Evolutionary conservation across 164 flowering plant genomes (phyloP).

Genomic region (Umbellularia californica): DNA sequence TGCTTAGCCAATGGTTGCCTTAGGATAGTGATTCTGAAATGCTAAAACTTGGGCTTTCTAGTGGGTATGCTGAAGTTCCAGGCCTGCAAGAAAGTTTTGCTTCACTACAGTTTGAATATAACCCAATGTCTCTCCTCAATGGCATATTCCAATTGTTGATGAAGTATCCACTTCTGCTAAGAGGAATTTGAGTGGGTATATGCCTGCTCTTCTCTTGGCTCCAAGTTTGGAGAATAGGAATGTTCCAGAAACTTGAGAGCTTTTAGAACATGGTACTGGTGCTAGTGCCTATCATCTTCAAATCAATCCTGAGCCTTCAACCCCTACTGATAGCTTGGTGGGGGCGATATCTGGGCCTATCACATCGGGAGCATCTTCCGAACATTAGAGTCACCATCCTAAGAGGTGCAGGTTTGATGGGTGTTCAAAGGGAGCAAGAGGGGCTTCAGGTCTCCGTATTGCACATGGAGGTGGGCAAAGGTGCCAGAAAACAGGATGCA

Average conservation of each 20-base stretch:
- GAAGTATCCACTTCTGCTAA: constrained; percentile 95
- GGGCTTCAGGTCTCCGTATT: constrained; percentile 84
- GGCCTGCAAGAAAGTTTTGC: constrained; percentile 31
- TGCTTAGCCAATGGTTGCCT: constrained; percentile 20
- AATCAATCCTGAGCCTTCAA: constrained; percentile 45
- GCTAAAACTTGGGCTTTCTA: constrained; percentile 65
- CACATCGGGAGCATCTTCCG: constrained; percentile 29
- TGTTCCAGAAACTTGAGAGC: constrained; percentile 22
- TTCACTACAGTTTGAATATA: constrained; percentile 25
- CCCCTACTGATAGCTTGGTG: constrained; percentile 34
- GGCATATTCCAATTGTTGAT: constrained; percentile 48
- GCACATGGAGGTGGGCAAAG: constrained; percentile 97
- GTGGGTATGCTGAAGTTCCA: constrained; percentile 27
- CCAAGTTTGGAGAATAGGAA: constrained; percentile 36
- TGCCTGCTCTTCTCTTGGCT: constrained; percentile 74
- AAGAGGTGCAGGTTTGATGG: constrained; percentile 65
- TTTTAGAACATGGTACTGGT: constrained; percentile 20
- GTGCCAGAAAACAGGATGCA: constrained; percentile 85
- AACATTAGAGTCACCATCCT: constrained; percentile 34
- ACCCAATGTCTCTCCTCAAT: constrained; percentile 12
- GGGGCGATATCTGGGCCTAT: constrained; percentile 41
- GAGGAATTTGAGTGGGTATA: constrained; percentile 72
- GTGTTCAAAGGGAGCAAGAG: constrained; percentile 81
- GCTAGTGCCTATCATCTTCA: constrained; percentile 9
- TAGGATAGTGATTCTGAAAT: constrained; percentile 42